A percentile compares a stretch with the other conserved stretches of the same genome.
phyloP scores from a whole-genome alignment of 108 stramenopile genomes.

The Nitzschia palea region DNA sequence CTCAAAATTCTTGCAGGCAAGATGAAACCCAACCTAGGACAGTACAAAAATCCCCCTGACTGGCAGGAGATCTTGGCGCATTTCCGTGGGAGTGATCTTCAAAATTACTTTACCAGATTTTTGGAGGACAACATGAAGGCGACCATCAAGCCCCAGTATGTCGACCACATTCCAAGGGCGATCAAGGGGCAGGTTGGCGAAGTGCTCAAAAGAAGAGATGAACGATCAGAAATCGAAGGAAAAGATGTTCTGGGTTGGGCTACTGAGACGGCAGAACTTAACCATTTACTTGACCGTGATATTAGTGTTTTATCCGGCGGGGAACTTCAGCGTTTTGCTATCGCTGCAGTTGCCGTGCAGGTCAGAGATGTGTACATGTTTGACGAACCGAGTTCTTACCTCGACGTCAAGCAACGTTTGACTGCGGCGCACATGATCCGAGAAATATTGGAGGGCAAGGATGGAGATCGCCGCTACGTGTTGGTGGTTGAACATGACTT shows the following conservation, averaged over 20 bases:
- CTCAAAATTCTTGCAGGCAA: constrained; percentile 97
- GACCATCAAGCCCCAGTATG: constrained; percentile 99
- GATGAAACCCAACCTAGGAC: constrained; percentile 97
- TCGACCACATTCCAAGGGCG: constrained; percentile 96
- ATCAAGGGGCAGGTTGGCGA: constrained; percentile 86
- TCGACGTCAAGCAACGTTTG: constrained; percentile 98
- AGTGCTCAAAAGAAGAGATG: constrained; percentile 87
- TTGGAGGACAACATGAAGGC: constrained; percentile 98
- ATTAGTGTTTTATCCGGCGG: constrained; percentile 94
- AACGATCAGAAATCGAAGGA: constrained; percentile 65
- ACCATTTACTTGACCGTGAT: constrained; percentile 92
- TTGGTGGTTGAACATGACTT: constrained; percentile 99
- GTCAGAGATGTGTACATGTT: constrained; percentile 99
- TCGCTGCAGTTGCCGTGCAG: constrained; percentile 90
- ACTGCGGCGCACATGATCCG: constrained; percentile 97
- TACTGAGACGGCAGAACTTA: constrained; percentile 78
- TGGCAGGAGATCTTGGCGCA: constrained; percentile 98
- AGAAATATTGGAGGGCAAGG: constrained; percentile 70
- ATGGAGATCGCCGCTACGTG: constrained; percentile 86
- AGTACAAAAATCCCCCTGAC: constrained; percentile 92
- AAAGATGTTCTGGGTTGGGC: constrained; percentile 81
- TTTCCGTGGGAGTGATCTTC: constrained; percentile 97
- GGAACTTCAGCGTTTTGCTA: constrained; percentile 98
- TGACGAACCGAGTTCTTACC: constrained; percentile 98
- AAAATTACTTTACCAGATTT: constrained; percentile 98